Percentiles rank a stretch among this genome's conserved stretches.
phyloP scores from a whole-genome alignment of 1,284 basidiomycete species.

The Ganoderma resinaceum region DNA sequence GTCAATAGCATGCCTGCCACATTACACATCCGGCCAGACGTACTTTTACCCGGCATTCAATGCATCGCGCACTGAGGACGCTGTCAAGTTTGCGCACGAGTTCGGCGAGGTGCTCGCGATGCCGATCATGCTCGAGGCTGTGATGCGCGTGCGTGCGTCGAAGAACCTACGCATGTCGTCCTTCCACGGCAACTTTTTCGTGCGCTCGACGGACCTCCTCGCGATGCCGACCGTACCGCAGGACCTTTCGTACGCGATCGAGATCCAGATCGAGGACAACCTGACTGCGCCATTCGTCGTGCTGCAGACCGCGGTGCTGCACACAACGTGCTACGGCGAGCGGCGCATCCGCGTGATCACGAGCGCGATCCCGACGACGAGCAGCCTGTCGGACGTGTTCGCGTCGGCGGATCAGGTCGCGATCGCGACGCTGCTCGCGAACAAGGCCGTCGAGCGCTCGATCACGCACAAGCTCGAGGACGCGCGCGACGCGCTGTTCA shows the following conservation, averaged over 20 bases:
- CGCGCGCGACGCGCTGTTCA: slow-evolving; percentile 88
- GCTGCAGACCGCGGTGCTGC: slow-evolving; percentile 94
- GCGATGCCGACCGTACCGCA: slow-evolving; percentile 97
- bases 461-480: slow-evolving; percentile 94
- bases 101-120: slow-evolving; percentile 93
- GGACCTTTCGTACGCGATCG: slow-evolving; percentile 97
- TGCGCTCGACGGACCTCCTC: slow-evolving; percentile 95
- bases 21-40: slow-evolving; percentile 98
- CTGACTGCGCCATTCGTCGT: slow-evolving; percentile 94
- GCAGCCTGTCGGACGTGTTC: slow-evolving; percentile 92
- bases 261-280: slow-evolving; percentile 97
- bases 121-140: slow-evolving; percentile 96
- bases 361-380: slow-evolving; percentile 91
- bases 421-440: slow-evolving; percentile 88
- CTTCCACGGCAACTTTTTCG: slow-evolving; percentile 99
- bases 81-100: slow-evolving; percentile 97
- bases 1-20: slow-evolving; percentile 82
- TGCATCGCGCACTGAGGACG: slow-evolving; percentile 92
- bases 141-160: slow-evolving; percentile 96
- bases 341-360: slow-evolving; percentile 97
- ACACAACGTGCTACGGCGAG: slow-evolving; percentile 96
- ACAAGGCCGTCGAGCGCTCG: slow-evolving; percentile 96
- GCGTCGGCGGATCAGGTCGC: slow-evolving; percentile 96
- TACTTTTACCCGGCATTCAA: slow-evolving; percentile 99
- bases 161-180: slow-evolving; percentile 95